Percentiles rank a stretch among this genome's conserved stretches.
These are phyloP conservation scores for Coemansia sp. DNA, from an alignment of 192 early-diverging fungal genomes.

Conservation along the genomic window DNA sequence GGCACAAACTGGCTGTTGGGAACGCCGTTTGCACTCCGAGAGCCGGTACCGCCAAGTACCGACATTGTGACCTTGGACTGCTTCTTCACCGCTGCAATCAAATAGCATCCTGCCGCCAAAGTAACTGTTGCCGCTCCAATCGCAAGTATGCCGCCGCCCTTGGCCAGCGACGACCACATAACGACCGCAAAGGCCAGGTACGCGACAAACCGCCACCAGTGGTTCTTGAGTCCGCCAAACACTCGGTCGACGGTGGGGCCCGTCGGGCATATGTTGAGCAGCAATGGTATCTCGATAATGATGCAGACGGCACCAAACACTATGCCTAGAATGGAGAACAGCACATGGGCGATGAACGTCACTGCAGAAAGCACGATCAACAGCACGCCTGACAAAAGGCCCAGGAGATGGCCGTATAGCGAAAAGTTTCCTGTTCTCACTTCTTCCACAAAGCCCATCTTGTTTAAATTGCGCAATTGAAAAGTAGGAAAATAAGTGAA, in stretches of 20 bases:
- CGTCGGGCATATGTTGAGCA: constrained; percentile 48
- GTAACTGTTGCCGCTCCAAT: constrained; percentile 52
- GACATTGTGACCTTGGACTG: constrained; percentile 48
- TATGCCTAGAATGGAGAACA: constrained; percentile 56
- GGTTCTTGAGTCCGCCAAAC: constrained; percentile 47
- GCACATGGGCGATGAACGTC: constrained; percentile 43
- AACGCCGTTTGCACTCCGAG: constrained; percentile 9
- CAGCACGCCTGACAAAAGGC: constrained; percentile 50
- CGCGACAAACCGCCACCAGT: constrained; percentile 51
- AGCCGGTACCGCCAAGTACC: constrained; percentile 38
- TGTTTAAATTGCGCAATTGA: background rate
- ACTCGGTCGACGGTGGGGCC: constrained; percentile 39
- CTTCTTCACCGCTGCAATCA: constrained; percentile 51
- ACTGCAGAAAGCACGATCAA: constrained; percentile 53
- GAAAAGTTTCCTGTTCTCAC: constrained; percentile 51
- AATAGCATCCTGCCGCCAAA: constrained; percentile 45
- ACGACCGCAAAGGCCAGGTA: constrained; percentile 54
- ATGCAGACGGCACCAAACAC: constrained; percentile 54
- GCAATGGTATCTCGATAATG: constrained; percentile 41
- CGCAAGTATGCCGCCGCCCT: constrained; percentile 45
- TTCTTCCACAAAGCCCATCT: constrained; percentile 52
- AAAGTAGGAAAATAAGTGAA: background rate
- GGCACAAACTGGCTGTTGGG: constrained; percentile 9
- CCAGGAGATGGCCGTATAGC: constrained; percentile 47
- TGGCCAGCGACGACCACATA: constrained; percentile 58